Evolutionary conservation across 495 filamentous ascomycete species (phyloP), one percentile per base, ranked within the genome.

Genomic region (Ramalina peruviana): DNA sequence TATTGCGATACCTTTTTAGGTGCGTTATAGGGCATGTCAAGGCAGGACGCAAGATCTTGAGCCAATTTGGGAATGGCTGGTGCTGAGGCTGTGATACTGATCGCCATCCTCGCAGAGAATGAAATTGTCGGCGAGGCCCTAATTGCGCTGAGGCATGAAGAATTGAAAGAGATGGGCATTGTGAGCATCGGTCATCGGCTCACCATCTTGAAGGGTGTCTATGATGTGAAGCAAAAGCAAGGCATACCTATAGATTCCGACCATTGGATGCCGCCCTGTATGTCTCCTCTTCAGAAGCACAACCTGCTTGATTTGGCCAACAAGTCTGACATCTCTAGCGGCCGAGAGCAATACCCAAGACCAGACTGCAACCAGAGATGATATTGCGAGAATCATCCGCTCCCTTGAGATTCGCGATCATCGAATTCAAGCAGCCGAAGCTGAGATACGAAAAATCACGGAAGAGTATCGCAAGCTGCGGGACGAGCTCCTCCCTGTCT

Each of bases 241-340:
- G 84, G 88, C 57, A 78, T 98, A 50, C 83, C 86, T 3, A 81
- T 95, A 52, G 92, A 97, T 54, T 76, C 82, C 21, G 92, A 94
- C 55, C 85, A 97, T 60, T 98, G 95, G 65, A 81, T 96, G 44
- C 93, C 92, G 36, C 74, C 89, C 26, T 89, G 89, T 96, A 81
- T 54, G 86, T 73, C 38, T 20, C 4, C 1, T 21, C 13, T 36
- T 19, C 26, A 10, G 30, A 7, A 6, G 30, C 2, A 33, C 6
- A 25, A 4, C 23, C 30, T 33, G 9, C 30, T 33, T 33, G 30
- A 33, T 6, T 13, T 13, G 30, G 5, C n/a, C 50, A 19, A 40
- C 21, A 52, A 13, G 40, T 15, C 27, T 60, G 36, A 53, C 52
- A 67, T 58, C 52, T 48, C 50, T 59, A 90, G 90, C 92, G 48